These are phyloP conservation scores for Lolium perenne DNA, from an alignment of 176 grass and related monocot species.

Conservation along the genomic window DNA sequence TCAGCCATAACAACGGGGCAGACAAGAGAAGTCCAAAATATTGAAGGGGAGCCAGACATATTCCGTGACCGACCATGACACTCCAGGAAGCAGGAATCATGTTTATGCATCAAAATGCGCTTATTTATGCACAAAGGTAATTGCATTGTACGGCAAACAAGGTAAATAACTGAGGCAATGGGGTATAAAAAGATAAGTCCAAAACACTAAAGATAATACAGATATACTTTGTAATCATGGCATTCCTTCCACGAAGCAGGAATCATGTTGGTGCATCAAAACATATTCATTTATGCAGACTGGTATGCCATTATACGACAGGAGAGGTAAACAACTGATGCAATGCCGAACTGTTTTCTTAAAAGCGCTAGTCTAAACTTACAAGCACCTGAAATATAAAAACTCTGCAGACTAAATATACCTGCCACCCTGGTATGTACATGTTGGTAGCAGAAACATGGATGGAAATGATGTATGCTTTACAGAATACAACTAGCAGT, in stretches of 20 bases:
- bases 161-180: no score
- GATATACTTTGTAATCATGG: no score
- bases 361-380: no score
- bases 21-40: background rate
- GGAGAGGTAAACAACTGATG: no score
- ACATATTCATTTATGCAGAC: no score
- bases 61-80: background rate
- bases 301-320: no score
- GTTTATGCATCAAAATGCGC: constrained; percentile 16
- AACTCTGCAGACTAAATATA: background rate
- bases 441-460: constrained; percentile 4
- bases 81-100: constrained; percentile 2
- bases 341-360: no score
- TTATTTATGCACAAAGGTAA: background rate
- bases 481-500: background rate
- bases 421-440: background rate
- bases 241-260: no score
- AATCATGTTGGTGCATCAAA: no score
- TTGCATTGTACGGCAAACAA: background rate
- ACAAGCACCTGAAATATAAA: no score
- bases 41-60: background rate
- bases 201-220: no score
- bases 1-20: constrained; percentile 12
- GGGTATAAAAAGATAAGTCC: no score
- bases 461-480: background rate